Percentiles rank a stretch among this genome's conserved stretches.
phyloP scores from a whole-genome alignment of 73 alveolate genomes.

The Effrenium voratum region DNA sequence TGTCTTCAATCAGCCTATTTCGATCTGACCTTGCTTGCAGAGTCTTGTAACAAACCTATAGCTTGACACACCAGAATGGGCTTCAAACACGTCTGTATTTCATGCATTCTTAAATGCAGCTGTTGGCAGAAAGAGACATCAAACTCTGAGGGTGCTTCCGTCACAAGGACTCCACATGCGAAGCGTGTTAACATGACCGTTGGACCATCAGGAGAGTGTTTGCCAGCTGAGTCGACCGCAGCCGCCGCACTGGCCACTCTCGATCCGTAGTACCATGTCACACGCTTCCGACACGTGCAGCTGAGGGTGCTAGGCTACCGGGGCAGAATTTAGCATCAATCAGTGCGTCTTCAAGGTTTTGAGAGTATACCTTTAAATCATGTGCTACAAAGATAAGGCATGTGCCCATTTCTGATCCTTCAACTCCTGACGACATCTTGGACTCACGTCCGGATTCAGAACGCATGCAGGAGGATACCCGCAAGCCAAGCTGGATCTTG shows the following conservation, averaged over 20 bases:
- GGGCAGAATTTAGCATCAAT: conserved; percentile 45
- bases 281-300: conserved; percentile 54
- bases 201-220: conserved; percentile 89
- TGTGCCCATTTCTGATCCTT: conserved; percentile 93
- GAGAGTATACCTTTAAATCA: conserved; percentile 86
- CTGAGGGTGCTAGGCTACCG: conserved; percentile 36
- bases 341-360: conserved; percentile 62
- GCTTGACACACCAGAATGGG: no score
- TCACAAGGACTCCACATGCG: no score
- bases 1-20: no score
- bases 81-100: no score
- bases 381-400: conserved; percentile 93
- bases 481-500: conserved; percentile 75
- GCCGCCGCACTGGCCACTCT: conserved; percentile 84
- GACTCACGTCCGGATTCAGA: conserved; percentile 93
- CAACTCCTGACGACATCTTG: conserved; percentile 84
- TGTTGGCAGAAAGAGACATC: no score
- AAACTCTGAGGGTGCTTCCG: no score
- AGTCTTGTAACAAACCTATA: no score
- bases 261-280: conserved; percentile 73
- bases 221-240: conserved; percentile 80
- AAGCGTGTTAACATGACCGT: conserved; percentile 56
- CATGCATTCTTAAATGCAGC: no score
- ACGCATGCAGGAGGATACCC: conserved; percentile 91
- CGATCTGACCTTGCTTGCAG: no score